phyloP scores from a whole-genome alignment of 768 basidiomycete species.

The Sistotremastrum suecicum region DNA sequence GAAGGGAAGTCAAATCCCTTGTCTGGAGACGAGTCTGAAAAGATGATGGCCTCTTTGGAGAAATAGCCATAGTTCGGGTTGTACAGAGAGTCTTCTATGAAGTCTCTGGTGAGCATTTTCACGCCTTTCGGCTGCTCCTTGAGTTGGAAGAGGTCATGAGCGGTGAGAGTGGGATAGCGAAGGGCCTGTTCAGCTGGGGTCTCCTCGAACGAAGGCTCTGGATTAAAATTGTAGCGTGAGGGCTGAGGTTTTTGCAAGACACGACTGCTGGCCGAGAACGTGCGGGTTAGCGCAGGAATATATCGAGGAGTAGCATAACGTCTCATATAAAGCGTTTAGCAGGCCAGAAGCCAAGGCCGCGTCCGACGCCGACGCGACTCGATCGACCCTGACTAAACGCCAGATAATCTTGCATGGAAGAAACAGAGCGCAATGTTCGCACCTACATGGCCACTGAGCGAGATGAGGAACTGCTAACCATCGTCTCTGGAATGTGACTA shows the following conservation, averaged over 20 bases:
- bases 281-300: constrained; percentile 16
- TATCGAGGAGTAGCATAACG: constrained; percentile 3
- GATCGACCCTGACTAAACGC: too few relatives aligned
- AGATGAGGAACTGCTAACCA: constrained; percentile 43
- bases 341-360: not conserved
- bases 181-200: constrained; percentile 29
- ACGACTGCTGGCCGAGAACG: constrained; percentile 29
- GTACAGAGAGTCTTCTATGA: constrained; percentile 92
- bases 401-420: constrained; percentile 19
- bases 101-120: constrained; percentile 92
- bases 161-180: constrained; percentile 46
- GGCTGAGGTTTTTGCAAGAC: constrained; percentile 16
- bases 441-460: constrained; percentile 60
- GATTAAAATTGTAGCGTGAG: constrained; percentile 75
- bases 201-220: constrained; percentile 38
- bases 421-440: constrained; percentile 38
- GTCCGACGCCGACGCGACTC: too few relatives aligned
- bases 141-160: constrained; percentile 47
- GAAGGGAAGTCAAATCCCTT: constrained; percentile 50
- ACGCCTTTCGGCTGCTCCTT: constrained; percentile 59
- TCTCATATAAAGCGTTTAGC: not conserved
- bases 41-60: constrained; percentile 82
- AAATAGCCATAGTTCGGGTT: constrained; percentile 98
- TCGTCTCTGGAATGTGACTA: constrained; percentile 39
- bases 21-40: constrained; percentile 38